A percentile compares a stretch with the other conserved stretches of the same genome.
These are phyloP conservation scores for Oemleria cerasiformis DNA, from an alignment of 306 rosid species.

Conservation along the genomic window DNA sequence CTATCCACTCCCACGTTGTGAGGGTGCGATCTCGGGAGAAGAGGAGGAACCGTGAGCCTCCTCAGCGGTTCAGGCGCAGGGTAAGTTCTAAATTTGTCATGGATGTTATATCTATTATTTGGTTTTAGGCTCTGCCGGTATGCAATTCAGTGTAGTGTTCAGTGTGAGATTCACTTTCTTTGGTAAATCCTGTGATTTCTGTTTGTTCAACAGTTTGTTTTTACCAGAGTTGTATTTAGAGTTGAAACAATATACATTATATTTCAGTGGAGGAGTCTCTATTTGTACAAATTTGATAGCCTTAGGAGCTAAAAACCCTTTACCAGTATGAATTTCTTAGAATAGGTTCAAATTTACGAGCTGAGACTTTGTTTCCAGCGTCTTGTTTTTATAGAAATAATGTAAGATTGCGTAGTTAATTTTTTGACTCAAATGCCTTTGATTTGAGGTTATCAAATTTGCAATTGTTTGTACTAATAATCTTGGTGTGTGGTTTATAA, in stretches of 20 bases:
- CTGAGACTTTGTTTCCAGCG: neutral
- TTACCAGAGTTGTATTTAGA: neutral
- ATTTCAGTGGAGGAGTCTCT: neutral
- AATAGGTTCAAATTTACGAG: neutral
- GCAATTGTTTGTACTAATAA: neutral
- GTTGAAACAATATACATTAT: neutral
- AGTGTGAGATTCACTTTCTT: neutral
- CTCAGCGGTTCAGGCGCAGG: constrained; percentile 95
- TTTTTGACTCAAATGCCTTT: neutral
- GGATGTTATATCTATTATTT: neutral
- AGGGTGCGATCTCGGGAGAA: constrained; percentile 92
- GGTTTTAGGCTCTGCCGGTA: neutral
- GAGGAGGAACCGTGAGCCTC: constrained; percentile 89
- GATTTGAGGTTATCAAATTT: neutral
- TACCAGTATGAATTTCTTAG: neutral
- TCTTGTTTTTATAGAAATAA: no score
- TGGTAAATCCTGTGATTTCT: neutral
- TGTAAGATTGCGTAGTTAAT: neutral
- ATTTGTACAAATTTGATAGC: neutral
- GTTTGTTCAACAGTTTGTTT: neutral
- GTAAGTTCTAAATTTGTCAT: constrained; percentile 27
- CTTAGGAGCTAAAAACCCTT: no score
- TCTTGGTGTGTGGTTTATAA: neutral
- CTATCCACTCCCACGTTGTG: constrained; percentile 97
- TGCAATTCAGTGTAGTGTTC: neutral